A percentile compares a stretch with the other conserved stretches of the same genome.
These are phyloP conservation scores for Porphyrellus cyaneotinctus DNA, from an alignment of 768 basidiomycete species.

Conservation along the genomic window DNA sequence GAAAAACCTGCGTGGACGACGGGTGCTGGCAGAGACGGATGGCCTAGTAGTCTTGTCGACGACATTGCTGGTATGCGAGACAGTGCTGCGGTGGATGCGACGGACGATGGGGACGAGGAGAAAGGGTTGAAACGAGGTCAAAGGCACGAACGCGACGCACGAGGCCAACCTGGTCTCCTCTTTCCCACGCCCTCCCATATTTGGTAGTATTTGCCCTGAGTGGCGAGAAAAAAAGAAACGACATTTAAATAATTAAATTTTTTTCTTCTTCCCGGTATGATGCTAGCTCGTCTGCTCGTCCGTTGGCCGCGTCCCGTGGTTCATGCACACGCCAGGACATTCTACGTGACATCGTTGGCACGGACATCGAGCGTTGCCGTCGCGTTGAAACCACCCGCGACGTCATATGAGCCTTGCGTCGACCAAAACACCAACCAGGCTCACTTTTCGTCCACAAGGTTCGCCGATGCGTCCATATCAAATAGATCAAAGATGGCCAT, in stretches of 20 bases:
- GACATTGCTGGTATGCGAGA: conserved; percentile 37
- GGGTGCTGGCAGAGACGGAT: conserved; percentile 68
- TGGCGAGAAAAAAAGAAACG: conserved; percentile 9
- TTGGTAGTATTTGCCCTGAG: conserved; percentile 19
- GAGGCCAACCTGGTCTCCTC: conserved; percentile 17
- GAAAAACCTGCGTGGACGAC: conserved; percentile 69
- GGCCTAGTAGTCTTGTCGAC: conserved; percentile 52
- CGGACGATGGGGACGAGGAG: conserved; percentile 19
- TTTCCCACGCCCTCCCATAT: conserved; percentile 23
- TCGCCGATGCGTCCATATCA: conserved; percentile 36
- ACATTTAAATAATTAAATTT: background rate
- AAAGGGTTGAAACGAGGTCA: conserved; percentile 4
- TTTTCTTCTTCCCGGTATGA: background rate
- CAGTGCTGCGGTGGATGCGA: conserved; percentile 2
- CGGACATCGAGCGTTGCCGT: conserved; percentile 7
- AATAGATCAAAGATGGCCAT: conserved; percentile 39
- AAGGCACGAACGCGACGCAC: conserved; percentile 25
- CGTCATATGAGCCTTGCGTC: conserved; percentile 4
- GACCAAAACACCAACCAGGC: conserved; percentile 19
- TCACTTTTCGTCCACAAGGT: conserved; percentile 28
- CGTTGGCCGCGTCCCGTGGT: conserved; percentile 18
- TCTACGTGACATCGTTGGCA: conserved; percentile 11
- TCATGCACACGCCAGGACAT: conserved; percentile 11
- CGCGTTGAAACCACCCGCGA: conserved; percentile 8
- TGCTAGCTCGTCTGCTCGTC: conserved; percentile 26